Conservation (phyloP, 192 early-diverging fungal species). For the Anaeromyces robustus region DNA sequence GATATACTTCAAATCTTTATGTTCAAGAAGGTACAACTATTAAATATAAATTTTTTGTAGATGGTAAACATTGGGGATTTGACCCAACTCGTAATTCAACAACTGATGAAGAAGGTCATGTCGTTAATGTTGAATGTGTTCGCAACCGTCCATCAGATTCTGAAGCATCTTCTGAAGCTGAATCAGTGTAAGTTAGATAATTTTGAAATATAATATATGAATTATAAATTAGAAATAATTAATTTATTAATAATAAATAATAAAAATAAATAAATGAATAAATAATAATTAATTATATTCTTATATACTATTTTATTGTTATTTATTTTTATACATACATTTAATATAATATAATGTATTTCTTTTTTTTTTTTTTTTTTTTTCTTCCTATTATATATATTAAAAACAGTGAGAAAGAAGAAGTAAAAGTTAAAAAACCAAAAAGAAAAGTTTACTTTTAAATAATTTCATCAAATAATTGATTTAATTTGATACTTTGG, state of each 20-base stretch:
- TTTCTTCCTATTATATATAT: no score
- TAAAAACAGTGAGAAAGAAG: neutral
- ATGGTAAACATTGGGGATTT: neutral
- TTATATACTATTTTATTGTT: no score
- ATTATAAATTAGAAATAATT: no score
- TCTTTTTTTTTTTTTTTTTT: no score
- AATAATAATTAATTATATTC: no score
- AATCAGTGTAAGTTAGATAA: neutral
- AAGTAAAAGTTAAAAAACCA: neutral
- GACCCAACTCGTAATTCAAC: neutral
- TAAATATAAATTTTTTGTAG: neutral
- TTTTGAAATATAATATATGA: no score
- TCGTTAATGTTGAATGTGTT: neutral
- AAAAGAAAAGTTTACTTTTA: neutral
- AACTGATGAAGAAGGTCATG: neutral
- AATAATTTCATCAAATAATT: neutral
- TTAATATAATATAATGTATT: no score
- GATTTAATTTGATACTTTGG: no score
- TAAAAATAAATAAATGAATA: no score
- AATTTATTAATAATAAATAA: no score
- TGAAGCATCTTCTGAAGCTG: neutral
- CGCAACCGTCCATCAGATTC: neutral
- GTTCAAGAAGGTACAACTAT: neutral
- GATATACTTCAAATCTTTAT: neutral
- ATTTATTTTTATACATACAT: no score